Base-by-base conservation (phyloP, 2,329 filamentous ascomycete species). In the Apiospora aurea region DNA sequence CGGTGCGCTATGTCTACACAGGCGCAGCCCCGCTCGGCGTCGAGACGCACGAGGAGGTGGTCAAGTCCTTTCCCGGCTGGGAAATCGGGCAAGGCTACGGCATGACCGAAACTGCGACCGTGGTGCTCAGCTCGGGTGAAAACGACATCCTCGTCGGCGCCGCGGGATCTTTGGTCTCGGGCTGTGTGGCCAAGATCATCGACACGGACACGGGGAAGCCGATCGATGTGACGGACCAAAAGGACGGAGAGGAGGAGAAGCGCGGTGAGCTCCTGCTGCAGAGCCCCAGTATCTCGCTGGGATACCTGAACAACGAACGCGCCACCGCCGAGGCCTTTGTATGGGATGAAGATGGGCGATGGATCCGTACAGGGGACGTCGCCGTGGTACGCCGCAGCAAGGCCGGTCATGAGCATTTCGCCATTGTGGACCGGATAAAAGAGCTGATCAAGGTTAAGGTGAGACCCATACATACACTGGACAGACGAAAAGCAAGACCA, bases 361-460 rank as follows among this genome's bases (percentile, higher is more conserved):
- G 94, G 90, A 90, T 97, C 87, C 89, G 89, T 53, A 97, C 95
- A 0, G 95, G 95, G 7, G 95, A 98, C 77, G 94, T 97, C 80
- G 94, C 92, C 0, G 85, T 96, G 3, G 84, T 97, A 14, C 87
- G 88, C 2, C 87, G 89, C 77, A 85, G 89, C 10, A 87, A 89
- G 0, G 84, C 86, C 2, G 94, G 94, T 2, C 84, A 91, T 75
- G 94, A 97, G 81, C 95, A 98, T 78, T 80, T 97, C 68, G 92
- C 94, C 79, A 92, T 98, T 72, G 92, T 95, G 0, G 95, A 97
- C 79, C 90, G 95, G 18, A 82, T 87, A 74, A 88, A 85, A 76
- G 85, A 87, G 77, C 76, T 87, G 71, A 87, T 87, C 78, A 87
- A 87, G 76, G 82, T 84, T 46, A 82, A 94, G 81, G 83, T 84